Conservation (phyloP, 805 yeast genomes). For the Nakazawaea molendinolei region DNA sequence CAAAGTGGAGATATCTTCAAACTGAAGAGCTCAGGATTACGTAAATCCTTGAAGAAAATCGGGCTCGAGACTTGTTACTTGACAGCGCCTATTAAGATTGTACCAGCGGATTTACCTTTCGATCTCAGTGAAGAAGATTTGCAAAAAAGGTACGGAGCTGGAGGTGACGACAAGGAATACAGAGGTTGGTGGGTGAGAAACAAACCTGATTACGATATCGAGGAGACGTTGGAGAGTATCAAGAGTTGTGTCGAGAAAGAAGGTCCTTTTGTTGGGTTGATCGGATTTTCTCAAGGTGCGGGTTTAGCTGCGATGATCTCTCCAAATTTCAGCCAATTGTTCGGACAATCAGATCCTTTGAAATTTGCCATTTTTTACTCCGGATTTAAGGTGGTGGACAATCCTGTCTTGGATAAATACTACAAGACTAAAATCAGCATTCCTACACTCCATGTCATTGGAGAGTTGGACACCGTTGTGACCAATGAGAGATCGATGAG, state of each 20-base stretch:
- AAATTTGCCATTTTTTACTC: constrained; percentile 74
- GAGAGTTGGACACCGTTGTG: constrained; percentile 84
- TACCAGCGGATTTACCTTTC: constrained; percentile 70
- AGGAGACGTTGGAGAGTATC: constrained; percentile 44
- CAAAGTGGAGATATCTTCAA: constrained; percentile 82
- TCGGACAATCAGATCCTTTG: constrained; percentile 41
- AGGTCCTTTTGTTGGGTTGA: constrained; percentile 81
- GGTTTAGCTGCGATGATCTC: constrained; percentile 72
- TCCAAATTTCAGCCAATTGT: constrained; percentile 47
- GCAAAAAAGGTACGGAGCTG: constrained; percentile 34
- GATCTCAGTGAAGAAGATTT: constrained; percentile 44
- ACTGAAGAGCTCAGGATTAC: constrained; percentile 81
- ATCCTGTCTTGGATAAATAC: constrained; percentile 20
- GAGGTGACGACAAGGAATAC: constrained; percentile 29
- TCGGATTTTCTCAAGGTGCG: constrained; percentile 96
- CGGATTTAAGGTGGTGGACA: constrained; percentile 37
- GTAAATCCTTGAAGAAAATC: constrained; percentile 61
- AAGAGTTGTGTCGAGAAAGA: constrained; percentile 41
- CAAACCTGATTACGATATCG: constrained; percentile 23
- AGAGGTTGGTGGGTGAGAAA: constrained; percentile 75
- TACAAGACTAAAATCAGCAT: constrained; percentile 22
- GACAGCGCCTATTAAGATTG: constrained; percentile 68
- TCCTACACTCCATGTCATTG: constrained; percentile 69
- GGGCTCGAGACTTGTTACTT: constrained; percentile 70
- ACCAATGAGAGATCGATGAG: constrained; percentile 61